These are phyloP conservation scores for Terana coerulea DNA, from an alignment of 768 basidiomycete genomes.

Conservation along the genomic window DNA sequence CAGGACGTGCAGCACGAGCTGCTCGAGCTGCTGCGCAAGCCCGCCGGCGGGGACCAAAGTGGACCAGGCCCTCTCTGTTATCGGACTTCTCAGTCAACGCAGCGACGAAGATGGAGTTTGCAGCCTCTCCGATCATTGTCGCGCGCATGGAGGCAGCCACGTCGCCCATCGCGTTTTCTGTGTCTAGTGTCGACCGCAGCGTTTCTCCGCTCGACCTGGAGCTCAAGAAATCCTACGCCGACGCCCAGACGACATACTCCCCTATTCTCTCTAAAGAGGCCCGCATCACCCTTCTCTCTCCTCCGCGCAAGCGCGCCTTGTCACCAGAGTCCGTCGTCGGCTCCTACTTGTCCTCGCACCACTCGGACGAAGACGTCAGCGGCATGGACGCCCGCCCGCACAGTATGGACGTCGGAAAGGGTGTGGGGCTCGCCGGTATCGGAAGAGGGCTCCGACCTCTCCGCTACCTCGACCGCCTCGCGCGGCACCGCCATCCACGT, in stretches of 20 bases:
- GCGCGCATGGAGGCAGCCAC: not conserved
- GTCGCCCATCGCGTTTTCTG: not conserved
- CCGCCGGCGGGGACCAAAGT: too few species aligned
- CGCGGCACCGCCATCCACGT: not conserved
- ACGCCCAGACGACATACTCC: not conserved
- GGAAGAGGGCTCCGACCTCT: not conserved
- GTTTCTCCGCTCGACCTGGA: not conserved
- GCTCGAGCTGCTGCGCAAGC: not conserved
- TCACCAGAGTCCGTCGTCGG: not conserved
- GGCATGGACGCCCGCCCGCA: not conserved
- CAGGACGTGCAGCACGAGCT: slow-evolving; percentile 1
- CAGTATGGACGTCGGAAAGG: too few species aligned
- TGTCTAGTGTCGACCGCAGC: not conserved
- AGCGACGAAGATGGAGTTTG: slow-evolving; percentile 2
- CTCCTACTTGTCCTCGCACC: slow-evolving; percentile 10
- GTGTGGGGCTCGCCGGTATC: slow-evolving; percentile 1
- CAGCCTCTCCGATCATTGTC: slow-evolving; percentile 5
- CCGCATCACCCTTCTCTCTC: slow-evolving; percentile 1
- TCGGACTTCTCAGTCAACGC: too few species aligned
- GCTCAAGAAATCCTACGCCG: not conserved
- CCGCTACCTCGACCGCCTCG: not conserved
- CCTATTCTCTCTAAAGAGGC: not conserved
- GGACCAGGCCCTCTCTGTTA: too few species aligned
- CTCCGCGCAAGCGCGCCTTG: slow-evolving; percentile 2
- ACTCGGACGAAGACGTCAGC: slow-evolving; percentile 9